These are phyloP conservation scores for Sparassis latifolia DNA, from an alignment of 1,284 basidiomycete genomes.

Conservation along the genomic window DNA sequence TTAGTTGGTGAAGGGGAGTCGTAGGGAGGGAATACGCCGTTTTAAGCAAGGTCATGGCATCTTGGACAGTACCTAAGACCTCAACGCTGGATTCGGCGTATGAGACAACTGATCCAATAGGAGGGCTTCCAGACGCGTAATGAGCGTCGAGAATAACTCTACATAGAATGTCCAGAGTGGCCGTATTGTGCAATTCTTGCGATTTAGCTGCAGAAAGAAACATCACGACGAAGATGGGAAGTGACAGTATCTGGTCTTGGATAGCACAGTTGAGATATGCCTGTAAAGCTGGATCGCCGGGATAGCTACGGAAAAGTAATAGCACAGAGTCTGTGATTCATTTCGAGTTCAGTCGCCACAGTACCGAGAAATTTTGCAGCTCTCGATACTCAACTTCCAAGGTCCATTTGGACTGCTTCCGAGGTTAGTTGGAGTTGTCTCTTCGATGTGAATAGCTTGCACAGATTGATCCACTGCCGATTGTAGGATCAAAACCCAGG, in stretches of 20 bases:
- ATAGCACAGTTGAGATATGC: slow-evolving; percentile 58
- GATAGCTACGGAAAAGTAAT: slow-evolving; percentile 55
- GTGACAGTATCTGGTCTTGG: slow-evolving; percentile 45
- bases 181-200: slow-evolving; percentile 46
- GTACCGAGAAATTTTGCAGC: neutral
- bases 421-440: slow-evolving; percentile 21
- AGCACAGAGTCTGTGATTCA: slow-evolving; percentile 54
- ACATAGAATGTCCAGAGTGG: slow-evolving; percentile 65
- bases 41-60: slow-evolving; percentile 52
- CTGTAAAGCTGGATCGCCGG: slow-evolving; percentile 54
- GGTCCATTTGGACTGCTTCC: slow-evolving; percentile 26
- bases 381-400: slow-evolving; percentile 26
- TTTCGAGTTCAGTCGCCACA: neutral
- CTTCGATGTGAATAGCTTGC: slow-evolving; percentile 52
- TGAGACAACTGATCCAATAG: slow-evolving; percentile 47
- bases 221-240: slow-evolving; percentile 52
- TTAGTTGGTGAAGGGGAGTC: slow-evolving; percentile 56
- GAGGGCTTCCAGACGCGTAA: slow-evolving; percentile 47
- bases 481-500: slow-evolving; percentile 2
- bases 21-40: slow-evolving; percentile 50
- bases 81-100: slow-evolving; percentile 38
- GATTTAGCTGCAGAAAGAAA: slow-evolving; percentile 39
- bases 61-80: slow-evolving; percentile 50
- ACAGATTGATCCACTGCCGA: slow-evolving; percentile 56
- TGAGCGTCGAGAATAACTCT: slow-evolving; percentile 55